These are phyloP conservation scores for Coemansia aciculifera DNA, from an alignment of 192 early-diverging fungal genomes.

Conservation along the genomic window DNA sequence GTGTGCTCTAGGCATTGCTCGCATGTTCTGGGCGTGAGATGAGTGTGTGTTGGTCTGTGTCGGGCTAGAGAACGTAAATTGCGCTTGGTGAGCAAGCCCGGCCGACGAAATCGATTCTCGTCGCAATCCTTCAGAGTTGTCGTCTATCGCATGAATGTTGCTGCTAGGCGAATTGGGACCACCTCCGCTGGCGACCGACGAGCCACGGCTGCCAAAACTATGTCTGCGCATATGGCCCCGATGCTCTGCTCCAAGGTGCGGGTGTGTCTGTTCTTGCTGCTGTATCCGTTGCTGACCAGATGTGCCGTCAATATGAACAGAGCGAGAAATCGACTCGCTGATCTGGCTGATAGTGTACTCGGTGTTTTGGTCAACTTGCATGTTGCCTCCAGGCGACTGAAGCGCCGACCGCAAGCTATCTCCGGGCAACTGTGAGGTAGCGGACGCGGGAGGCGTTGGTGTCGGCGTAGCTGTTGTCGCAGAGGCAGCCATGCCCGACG, in stretches of 20 bases:
- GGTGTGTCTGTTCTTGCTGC: neutral
- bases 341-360: constrained; percentile 9
- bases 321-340: constrained; percentile 8
- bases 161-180: constrained; percentile 6
- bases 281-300: neutral
- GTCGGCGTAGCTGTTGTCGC: neutral
- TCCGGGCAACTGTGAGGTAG: neutral
- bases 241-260: too few species aligned
- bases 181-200: constrained; percentile 7
- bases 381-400: neutral
- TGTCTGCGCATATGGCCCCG: neutral
- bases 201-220: constrained; percentile 14
- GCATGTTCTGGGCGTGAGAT: neutral
- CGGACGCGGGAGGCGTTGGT: neutral
- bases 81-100: constrained; percentile 35
- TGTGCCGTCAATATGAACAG: neutral
- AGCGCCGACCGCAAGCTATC: neutral
- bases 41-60: neutral
- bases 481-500: neutral
- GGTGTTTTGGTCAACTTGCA: neutral
- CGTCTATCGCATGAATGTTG: neutral
- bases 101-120: constrained; percentile 28
- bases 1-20: neutral
- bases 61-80: constrained; percentile 40
- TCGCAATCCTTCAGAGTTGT: neutral